Conservation (phyloP, 176 grass and related monocot genomes). For the Metroxylon sagu region DNA sequence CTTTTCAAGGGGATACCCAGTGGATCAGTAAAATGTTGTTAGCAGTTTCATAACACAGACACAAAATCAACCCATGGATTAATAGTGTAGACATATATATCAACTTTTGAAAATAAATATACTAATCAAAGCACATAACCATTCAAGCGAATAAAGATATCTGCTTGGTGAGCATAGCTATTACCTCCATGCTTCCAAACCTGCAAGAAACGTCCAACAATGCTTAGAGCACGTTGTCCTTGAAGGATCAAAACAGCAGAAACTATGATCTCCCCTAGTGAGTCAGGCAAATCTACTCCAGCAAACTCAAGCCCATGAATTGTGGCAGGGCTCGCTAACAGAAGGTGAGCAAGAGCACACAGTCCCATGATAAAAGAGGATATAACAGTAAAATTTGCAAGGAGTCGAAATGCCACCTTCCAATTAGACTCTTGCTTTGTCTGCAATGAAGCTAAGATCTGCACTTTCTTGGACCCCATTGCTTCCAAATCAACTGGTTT, state of each 20-base stretch:
- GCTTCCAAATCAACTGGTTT: slow-evolving; percentile 54
- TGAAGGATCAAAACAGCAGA: slow-evolving; percentile 80
- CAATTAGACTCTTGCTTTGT: slow-evolving; percentile 44
- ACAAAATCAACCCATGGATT: no score
- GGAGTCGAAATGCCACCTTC: slow-evolving; percentile 62
- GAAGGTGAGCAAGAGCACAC: slow-evolving; percentile 56
- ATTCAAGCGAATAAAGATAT: no score
- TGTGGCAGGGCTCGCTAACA: slow-evolving; percentile 29
- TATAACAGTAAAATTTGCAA: slow-evolving; percentile 66
- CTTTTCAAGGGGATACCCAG: no score
- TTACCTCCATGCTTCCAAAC: slow-evolving; percentile 70
- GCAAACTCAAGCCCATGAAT: slow-evolving; percentile 62
- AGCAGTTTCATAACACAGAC: no score
- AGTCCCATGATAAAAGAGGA: slow-evolving; percentile 52
- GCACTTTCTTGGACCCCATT: slow-evolving; percentile 44
- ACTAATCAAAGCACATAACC: no score
- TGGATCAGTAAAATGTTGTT: no score
- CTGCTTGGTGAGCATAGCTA: no score
- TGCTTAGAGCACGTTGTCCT: slow-evolving; percentile 43
- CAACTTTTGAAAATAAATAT: no score
- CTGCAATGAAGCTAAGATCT: slow-evolving; percentile 50
- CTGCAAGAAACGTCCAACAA: slow-evolving; percentile 49
- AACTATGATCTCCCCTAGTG: slow-evolving; percentile 67
- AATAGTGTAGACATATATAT: no score
- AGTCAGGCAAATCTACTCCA: slow-evolving; percentile 88